Base-by-base conservation (phyloP, 2,329 filamentous ascomycete genomes). In the Dothistroma pini region DNA sequence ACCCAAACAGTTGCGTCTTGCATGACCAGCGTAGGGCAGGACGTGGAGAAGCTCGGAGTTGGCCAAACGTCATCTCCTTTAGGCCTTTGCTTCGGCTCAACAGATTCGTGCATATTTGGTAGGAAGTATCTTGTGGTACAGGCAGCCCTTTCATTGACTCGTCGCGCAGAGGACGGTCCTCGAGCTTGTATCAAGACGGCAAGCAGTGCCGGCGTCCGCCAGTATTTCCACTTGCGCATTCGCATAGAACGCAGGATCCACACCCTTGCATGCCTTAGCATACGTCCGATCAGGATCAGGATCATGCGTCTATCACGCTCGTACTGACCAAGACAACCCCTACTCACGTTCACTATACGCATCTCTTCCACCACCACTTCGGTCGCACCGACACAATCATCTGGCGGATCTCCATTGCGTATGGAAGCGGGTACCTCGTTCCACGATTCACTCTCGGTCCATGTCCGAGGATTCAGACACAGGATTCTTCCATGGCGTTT, bases 41-140 rank as follows among this genome's bases (percentile, higher is more conserved):
- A 55, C 58, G 53, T 66, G 68, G 68, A 70, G 60, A 70, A 64
- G 65, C 68, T 70, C 68, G 68, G 68, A 52, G 16, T 38, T 59
- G 58, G 53, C 60, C 51, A 54, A 56, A 54, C 59, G 56, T 63
- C 60, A 63, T 63, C 41, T 63, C 65, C 47, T 47, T 61, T 60
- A 41, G 44, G 19, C 63, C 51, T 54, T 54, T 54, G 54, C 25
- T 34, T 62, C 41, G 60, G 59, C 60, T 59, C 32, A 57, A 62
- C 60, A 63, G 56, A 62, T 60, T 63, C 49, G 54, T 63, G 34
- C 54, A 58, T 44, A 48, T 52, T 31, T 56, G 34, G 44, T 63
- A 47, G 57, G 22, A 31, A 60, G 34, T 29, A 44, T 50, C 53
- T 53, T 21, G 58, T 66, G 44, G 54, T 54, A 61, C 62, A 61